Evolutionary conservation across 768 basidiomycete genomes (phyloP).

Genomic region (Leccinum ochraceum): DNA sequence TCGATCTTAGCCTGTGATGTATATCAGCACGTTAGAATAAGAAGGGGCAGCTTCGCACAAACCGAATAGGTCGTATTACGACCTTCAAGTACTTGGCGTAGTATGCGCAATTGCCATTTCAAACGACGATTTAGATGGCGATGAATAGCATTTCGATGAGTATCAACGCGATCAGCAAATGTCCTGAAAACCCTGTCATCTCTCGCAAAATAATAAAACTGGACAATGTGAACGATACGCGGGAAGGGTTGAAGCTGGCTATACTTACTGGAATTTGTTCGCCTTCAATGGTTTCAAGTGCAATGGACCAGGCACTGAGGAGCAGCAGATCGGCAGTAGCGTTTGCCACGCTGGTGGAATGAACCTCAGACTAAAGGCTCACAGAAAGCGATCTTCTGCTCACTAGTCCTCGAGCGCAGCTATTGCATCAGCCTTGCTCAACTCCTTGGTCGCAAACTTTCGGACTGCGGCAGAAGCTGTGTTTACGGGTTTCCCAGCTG

Average conservation of each 20-base stretch:
- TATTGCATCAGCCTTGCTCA: conserved; percentile 76
- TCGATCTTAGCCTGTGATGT: conserved; percentile 60
- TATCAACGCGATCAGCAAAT: conserved; percentile 46
- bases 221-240: conserved; percentile 1
- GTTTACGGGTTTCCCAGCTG: conserved; percentile 70
- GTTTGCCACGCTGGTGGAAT: conserved; percentile 69
- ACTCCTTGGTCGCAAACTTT: conserved; percentile 83
- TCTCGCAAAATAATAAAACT: conserved; percentile 90
- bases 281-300: conserved; percentile 54
- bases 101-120: conserved; percentile 67
- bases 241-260: neutral
- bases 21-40: conserved; percentile 7
- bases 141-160: conserved; percentile 47
- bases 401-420: conserved; percentile 90
- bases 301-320: conserved; percentile 78
- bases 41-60: conserved; percentile 26
- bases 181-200: conserved; percentile 84
- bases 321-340: conserved; percentile 83
- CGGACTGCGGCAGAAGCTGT: conserved; percentile 76
- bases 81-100: conserved; percentile 66
- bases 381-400: conserved; percentile 30
- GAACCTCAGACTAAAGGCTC: conserved; percentile 1
- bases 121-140: conserved; percentile 54
- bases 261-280: conserved; percentile 71
- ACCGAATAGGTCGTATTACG: conserved; percentile 67